Evolutionary conservation across 2,329 filamentous ascomycete species (phyloP), one percentile per base, ranked within the genome.

Genomic region (Apiospora pterosperma): DNA sequence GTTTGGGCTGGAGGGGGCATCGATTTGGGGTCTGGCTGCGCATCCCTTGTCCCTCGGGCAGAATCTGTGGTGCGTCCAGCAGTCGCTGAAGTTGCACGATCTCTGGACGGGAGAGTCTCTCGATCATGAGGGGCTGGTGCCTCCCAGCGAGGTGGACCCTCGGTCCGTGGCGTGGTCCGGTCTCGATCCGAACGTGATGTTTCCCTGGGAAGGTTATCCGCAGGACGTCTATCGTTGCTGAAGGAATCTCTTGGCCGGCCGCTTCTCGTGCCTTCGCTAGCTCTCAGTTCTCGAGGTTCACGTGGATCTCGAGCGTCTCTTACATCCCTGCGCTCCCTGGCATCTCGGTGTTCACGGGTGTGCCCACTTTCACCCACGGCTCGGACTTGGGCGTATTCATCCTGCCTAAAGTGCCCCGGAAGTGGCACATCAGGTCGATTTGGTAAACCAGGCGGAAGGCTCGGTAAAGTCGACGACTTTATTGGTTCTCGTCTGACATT

Each of bases 341-440:
- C 62, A 7, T 74, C 69, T 67, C 76, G 63, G 19, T 71, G 67
- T 38, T 76, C 72, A 63, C 76, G 67, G 64, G 70, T 23, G 64
- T 75, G 76, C 42, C 36, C 38, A 16, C 28, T 14, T 23, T 66
- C 64, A n/a, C 68, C 63, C 28, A 67, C 61, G 67, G 73, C 68
- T 19, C 80, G 79, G 21, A 77, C 73, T 64, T 80, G 80, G 12
- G 73, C 74, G 65, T 80, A 83, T 38, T 83, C 79, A 61, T 84
- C 82, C 28, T 81, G 77, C 11, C 76, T 76, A 63, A 80, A 81
- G 66, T 82, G 81, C 2, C 80, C 79, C 0, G 82, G 81, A 58
- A 85, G 81, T 8, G 85, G 85, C 12, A 86, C 81, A 67, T 89
- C 86, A 19, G 87, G 87, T 63, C 86, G 81, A 63, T 77, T 87